Evolutionary conservation across 805 yeast genomes (phyloP), one percentile per base, ranked within the genome.

Genomic region (Wickerhamomyces alni): DNA sequence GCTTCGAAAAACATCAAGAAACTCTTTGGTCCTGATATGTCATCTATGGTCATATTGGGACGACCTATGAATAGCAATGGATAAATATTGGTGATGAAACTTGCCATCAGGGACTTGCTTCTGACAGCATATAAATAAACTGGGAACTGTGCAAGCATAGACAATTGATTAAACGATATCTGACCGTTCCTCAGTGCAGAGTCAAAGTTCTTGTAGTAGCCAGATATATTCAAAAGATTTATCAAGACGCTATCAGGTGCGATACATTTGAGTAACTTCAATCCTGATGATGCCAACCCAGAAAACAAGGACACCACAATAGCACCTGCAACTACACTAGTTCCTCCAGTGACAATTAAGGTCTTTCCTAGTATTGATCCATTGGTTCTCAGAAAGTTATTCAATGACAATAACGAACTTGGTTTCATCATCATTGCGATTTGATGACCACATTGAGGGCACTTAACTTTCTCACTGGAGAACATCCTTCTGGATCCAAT

Each of bases 401-500:
- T 27, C 11, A 44, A 36, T 16, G n/a, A 22, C 7, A 36, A 13
- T 6, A 40, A 5, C 3, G 21, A 11, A 32, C 38, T 45, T 17
- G 42, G 30, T 12, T 40, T 37, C 4, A 55, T 48, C 33, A 50
- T 46, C 22, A 60, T 38, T 17, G 52, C 44, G 1, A 63, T 52
- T 12, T 56, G 50, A 16, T 55, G 39, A 30, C 55, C 52, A 42
- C 69, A 64, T 40, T 63, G 67, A 2, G 66, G 66, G 43, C 69
- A 64, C 16, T 52, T 54, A 19, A 62, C 53, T 13, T 39, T 12
- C 4, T 21, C 17, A 30, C 28, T 36, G 26, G 22, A 30, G 8
- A 29, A 33, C 10, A 22, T 5, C 18, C 17, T 22, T 21, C 30
- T 33, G 6, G 13, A n/a, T n/a, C n/a, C 5, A 13, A 5, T 10